phyloP scores from a whole-genome alignment of 164 flowering plant species.

The Annona cherimola region DNA sequence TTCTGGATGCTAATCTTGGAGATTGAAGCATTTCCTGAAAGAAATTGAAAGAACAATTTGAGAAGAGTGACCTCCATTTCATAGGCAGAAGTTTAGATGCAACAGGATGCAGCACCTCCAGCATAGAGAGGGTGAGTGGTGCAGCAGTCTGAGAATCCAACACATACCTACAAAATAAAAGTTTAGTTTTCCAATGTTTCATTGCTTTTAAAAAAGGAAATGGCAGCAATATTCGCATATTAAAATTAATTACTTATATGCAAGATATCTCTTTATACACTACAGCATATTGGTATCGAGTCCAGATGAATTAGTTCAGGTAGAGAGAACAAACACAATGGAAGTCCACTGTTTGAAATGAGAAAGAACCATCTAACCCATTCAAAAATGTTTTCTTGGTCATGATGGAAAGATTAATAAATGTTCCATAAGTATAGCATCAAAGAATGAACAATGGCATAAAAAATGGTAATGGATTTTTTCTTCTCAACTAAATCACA shows the following conservation, averaged over 20 bases:
- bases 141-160: slow-evolving; percentile 84
- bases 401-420: neutral
- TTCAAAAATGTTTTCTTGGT: neutral
- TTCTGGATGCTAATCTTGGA: slow-evolving; percentile 57
- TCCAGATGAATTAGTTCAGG: neutral
- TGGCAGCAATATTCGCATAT: neutral
- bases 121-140: slow-evolving; percentile 90
- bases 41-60: slow-evolving; percentile 17
- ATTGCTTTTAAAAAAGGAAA: neutral
- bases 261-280: neutral
- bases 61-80: slow-evolving; percentile 5
- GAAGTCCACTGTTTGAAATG: neutral
- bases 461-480: neutral
- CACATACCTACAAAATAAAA: slow-evolving; percentile 75
- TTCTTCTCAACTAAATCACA: neutral
- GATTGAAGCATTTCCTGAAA: slow-evolving; percentile 88
- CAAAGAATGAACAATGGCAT: neutral
- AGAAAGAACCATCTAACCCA: neutral
- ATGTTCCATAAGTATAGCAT: neutral
- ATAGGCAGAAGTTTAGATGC: slow-evolving; percentile 3
- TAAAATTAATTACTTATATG: neutral
- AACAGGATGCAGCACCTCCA: slow-evolving; percentile 63
- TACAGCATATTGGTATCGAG: neutral
- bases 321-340: neutral
- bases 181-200: slow-evolving; percentile 2